Evolutionary conservation across 2,329 filamentous ascomycete species (phyloP).

Genomic region (Diplodia mutila): DNA sequence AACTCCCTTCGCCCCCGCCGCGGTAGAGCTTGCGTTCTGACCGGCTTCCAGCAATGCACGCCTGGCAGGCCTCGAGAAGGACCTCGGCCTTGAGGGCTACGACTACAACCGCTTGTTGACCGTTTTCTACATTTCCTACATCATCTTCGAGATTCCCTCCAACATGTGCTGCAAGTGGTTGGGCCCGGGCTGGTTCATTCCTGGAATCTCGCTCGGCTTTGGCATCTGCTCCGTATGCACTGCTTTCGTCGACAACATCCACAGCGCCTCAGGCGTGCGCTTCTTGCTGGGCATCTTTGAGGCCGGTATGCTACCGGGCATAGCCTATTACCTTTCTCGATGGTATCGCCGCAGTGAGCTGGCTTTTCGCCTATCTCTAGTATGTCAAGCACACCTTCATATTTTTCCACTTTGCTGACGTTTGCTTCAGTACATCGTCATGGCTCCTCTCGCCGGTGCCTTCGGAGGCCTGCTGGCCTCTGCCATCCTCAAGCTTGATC

Average conservation of each 20-base stretch:
- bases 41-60: conserved; percentile 60
- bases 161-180: conserved; percentile 72
- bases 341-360: conserved; percentile 74
- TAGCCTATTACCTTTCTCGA: conserved; percentile 72
- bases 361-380: conserved; percentile 65
- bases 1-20: conserved; percentile 27
- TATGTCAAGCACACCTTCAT: background rate
- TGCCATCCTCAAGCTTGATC: conserved; percentile 64
- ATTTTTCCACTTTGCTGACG: background rate
- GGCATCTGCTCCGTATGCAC: conserved; percentile 66
- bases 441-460: conserved; percentile 70
- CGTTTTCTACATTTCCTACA: conserved; percentile 74
- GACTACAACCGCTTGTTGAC: conserved; percentile 73
- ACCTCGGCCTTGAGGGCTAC: conserved; percentile 62
- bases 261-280: conserved; percentile 61
- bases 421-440: conserved; percentile 63
- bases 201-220: conserved; percentile 51
- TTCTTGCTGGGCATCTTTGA: conserved; percentile 69
- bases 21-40: background rate
- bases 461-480: conserved; percentile 68
- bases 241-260: conserved; percentile 64
- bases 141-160: conserved; percentile 71
- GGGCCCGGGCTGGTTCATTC: conserved; percentile 72
- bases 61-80: conserved; percentile 66
- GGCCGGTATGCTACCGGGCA: conserved; percentile 73